Conservation (phyloP, 192 early-diverging fungal species). For the Coemansia sp. region DNA sequence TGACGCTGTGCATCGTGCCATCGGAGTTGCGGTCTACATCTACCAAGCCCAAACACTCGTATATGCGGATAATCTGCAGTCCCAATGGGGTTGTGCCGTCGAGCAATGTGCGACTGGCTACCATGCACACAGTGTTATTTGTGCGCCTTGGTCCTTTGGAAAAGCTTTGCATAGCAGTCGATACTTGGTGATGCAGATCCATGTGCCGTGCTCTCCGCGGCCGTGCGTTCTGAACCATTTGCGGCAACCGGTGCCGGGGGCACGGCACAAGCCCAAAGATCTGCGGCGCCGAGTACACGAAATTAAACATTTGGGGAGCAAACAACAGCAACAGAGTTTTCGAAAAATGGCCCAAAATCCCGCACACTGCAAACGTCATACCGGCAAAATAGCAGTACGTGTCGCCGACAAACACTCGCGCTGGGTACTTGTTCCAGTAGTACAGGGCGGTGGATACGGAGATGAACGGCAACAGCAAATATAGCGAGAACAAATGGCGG, state of each 20-base stretch:
- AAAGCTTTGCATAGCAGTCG: constrained; percentile 49
- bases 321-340: constrained; percentile 94
- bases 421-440: constrained; percentile 91
- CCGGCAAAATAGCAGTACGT: constrained; percentile 98
- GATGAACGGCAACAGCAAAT: constrained; percentile 91
- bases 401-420: constrained; percentile 92
- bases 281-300: constrained; percentile 92
- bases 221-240: constrained; percentile 11
- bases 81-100: constrained; percentile 39
- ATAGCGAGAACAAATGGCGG: constrained; percentile 81
- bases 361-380: constrained; percentile 98
- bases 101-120: constrained; percentile 36
- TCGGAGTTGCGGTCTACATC: constrained; percentile 39
- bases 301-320: constrained; percentile 96
- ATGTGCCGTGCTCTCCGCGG: background rate
- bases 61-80: constrained; percentile 24
- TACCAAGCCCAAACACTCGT: constrained; percentile 29
- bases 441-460: constrained; percentile 81
- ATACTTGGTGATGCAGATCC: constrained; percentile 26
- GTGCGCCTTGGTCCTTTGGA: constrained; percentile 27
- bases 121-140: constrained; percentile 13
- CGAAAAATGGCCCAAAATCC: constrained; percentile 89
- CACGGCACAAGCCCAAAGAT: constrained; percentile 92
- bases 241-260: constrained; percentile 92
- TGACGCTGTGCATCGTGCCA: constrained; percentile 60